A percentile compares a stretch with the other conserved stretches of the same genome.
phyloP scores from a whole-genome alignment of 495 filamentous ascomycete genomes.

The Lepidopterella palustris region DNA sequence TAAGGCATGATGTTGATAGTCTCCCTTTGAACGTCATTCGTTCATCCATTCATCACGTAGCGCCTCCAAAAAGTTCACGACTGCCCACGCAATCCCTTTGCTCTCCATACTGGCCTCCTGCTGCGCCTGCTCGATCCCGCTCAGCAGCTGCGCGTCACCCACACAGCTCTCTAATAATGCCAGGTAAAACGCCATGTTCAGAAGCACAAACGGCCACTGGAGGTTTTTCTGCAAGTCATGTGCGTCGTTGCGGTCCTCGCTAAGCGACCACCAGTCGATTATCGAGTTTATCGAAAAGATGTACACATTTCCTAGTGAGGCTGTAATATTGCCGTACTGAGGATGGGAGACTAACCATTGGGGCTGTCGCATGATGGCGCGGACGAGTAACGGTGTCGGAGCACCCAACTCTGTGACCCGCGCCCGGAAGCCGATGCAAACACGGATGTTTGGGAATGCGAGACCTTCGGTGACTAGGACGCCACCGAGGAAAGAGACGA shows the following conservation, averaged over 20 bases:
- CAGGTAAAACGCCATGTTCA: neutral
- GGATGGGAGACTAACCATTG: neutral
- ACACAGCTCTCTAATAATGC: neutral
- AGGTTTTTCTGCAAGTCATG: slow-evolving; percentile 3
- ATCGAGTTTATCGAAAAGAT: slow-evolving; percentile 5
- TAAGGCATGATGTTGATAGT: no score
- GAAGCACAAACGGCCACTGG: neutral
- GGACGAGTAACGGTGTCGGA: neutral
- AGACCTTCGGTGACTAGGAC: neutral
- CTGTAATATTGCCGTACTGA: neutral
- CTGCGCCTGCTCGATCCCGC: neutral
- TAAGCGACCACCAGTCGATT: slow-evolving; percentile 5
- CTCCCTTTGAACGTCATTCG: neutral
- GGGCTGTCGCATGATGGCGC: neutral
- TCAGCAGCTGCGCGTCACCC: neutral
- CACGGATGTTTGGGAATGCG: neutral
- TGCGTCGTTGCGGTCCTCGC: slow-evolving; percentile 3
- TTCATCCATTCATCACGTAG: neutral
- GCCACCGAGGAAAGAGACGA: neutral
- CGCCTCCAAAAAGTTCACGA: neutral
- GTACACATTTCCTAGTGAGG: slow-evolving; percentile 1
- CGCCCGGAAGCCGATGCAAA: neutral
- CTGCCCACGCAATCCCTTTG: neutral
- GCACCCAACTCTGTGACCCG: neutral
- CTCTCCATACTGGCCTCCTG: neutral